Conservation (phyloP, 257 asterid species). For the Nicotiana otophora region DNA sequence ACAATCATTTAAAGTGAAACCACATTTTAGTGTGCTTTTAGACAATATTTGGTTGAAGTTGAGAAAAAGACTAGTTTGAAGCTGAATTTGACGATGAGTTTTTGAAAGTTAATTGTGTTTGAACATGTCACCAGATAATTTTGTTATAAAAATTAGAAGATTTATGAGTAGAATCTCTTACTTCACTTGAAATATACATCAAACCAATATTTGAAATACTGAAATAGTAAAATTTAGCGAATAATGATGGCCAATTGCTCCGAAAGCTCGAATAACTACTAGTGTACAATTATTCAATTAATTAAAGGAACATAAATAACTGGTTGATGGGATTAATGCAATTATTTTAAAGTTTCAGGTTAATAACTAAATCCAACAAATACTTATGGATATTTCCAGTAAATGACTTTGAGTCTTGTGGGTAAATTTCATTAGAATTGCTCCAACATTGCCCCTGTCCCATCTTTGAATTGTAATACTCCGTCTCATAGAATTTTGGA, state of each 20-base stretch:
- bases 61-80: too few species aligned
- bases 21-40: neutral
- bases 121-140: neutral
- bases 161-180: too few species aligned
- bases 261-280: too few species aligned
- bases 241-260: too few species aligned
- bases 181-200: too few species aligned
- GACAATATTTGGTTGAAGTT: neutral
- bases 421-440: neutral
- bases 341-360: neutral
- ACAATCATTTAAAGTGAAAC: too few species aligned
- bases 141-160: too few species aligned
- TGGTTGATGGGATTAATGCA: neutral
- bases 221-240: too few species aligned
- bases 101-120: too few species aligned
- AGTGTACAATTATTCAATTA: neutral
- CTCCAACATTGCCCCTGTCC: neutral
- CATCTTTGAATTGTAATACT: slow-evolving; percentile 1
- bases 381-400: neutral
- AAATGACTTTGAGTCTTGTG: neutral
- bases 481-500: too few species aligned
- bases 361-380: neutral
- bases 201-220: too few species aligned
- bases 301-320: neutral
- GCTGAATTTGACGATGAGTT: too few species aligned